A percentile compares a stretch with the other conserved stretches of the same genome.
Conservation (phyloP, 2,329 filamentous ascomycete species). For the Mycosphaerella arachidis region DNA sequence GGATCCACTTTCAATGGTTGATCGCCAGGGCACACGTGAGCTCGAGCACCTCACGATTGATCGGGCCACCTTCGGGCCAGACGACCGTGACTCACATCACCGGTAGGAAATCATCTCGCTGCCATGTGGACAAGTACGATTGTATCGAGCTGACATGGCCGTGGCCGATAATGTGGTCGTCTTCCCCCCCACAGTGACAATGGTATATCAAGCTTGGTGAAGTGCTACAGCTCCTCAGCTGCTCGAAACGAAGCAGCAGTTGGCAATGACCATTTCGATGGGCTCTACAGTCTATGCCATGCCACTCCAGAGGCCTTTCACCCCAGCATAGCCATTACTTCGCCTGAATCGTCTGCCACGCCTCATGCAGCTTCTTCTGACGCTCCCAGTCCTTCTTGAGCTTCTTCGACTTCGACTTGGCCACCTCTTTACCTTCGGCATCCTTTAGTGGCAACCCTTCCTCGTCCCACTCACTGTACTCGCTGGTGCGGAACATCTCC, state of each 20-base stretch:
- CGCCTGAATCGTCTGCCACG: slow-evolving; percentile 37
- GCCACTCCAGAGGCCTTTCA: not conserved
- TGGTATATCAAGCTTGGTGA: too few species aligned
- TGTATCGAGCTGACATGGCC: not conserved
- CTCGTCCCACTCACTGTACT: slow-evolving; percentile 71
- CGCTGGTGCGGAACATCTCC: slow-evolving; percentile 55
- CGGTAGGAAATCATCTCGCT: not conserved
- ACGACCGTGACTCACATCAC: not conserved
- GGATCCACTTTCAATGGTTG: not conserved
- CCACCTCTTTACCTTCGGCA: slow-evolving; percentile 71
- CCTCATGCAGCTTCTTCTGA: slow-evolving; percentile 80
- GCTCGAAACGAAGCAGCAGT: too few species aligned
- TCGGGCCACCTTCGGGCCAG: not conserved
- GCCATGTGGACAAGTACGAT: not conserved
- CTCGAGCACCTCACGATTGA: too few species aligned
- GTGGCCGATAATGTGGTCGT: too few species aligned
- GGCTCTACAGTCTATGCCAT: not conserved
- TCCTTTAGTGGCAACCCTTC: slow-evolving; percentile 76
- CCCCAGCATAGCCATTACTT: slow-evolving; percentile 1
- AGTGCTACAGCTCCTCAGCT: too few species aligned
- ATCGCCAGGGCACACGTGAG: too few species aligned
- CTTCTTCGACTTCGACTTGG: slow-evolving; percentile 77
- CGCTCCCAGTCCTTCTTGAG: slow-evolving; percentile 83
- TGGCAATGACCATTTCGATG: not conserved
- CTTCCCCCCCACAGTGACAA: too few species aligned